A percentile compares a stretch with the other conserved stretches of the same genome.
These are phyloP conservation scores for Porphyridium purpureum DNA, from an alignment of 23 red algal species.

Conservation along the genomic window DNA sequence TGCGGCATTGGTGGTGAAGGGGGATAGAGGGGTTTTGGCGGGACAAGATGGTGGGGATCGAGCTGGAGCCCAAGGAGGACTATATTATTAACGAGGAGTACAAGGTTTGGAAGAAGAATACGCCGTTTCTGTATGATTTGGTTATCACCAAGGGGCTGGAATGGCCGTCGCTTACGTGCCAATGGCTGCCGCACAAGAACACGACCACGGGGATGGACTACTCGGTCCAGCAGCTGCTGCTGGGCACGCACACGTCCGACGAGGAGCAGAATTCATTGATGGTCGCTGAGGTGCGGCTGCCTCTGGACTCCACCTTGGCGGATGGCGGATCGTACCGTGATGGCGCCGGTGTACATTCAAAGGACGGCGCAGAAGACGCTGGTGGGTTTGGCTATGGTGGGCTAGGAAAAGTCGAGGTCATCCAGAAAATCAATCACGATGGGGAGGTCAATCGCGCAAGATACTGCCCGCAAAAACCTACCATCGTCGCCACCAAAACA, in stretches of 20 bases:
- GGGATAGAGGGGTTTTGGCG: no score
- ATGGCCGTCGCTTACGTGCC: conserved; percentile 93
- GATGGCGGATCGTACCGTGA: conserved; percentile 51
- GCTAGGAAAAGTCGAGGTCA: conserved; percentile 67
- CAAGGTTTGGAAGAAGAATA: conserved; percentile 99
- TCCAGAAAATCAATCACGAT: conserved; percentile 96
- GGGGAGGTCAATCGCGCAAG: conserved; percentile 98
- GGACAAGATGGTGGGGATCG: no score
- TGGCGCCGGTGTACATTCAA: no score
- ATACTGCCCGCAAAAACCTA: conserved; percentile 93
- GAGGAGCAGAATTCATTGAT: conserved; percentile 91
- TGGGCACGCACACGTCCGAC: conserved; percentile 93
- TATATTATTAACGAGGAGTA: conserved; percentile 90
- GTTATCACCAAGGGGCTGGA: conserved; percentile 91
- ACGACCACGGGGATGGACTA: conserved; percentile 42
- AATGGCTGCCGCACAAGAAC: conserved; percentile 87
- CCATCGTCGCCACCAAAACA: conserved; percentile 89
- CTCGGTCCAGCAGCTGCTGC: conserved; percentile 62
- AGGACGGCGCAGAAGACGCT: conserved; percentile 15
- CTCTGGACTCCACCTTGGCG: conserved; percentile 49
- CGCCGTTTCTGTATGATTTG: conserved; percentile 95
- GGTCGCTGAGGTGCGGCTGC: conserved; percentile 83
- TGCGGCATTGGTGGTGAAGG: no score
- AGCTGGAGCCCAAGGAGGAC: no score
- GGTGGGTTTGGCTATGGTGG: conserved; percentile 67